phyloP scores from a whole-genome alignment of 2,329 filamentous ascomycete species.

The Chaetomiaceae sp. region DNA sequence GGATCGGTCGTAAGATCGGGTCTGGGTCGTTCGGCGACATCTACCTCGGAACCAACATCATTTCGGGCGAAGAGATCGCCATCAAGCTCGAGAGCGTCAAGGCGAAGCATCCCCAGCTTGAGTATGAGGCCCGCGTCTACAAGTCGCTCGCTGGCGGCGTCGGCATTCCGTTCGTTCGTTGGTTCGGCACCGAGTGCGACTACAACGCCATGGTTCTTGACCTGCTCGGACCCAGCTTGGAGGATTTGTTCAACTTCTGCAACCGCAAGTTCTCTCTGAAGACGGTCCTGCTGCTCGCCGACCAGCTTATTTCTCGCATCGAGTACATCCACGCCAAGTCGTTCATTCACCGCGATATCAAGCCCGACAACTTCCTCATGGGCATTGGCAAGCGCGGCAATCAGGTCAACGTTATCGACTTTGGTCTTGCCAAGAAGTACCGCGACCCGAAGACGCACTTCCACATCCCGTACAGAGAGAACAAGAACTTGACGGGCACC shows the following conservation, averaged over 20 bases:
- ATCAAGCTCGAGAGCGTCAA: constrained; percentile 99
- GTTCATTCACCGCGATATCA: constrained; percentile 99
- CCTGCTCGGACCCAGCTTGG: constrained; percentile 87
- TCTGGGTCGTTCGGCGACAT: constrained; percentile 98
- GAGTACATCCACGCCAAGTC: constrained; percentile 99
- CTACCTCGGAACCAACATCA: constrained; percentile 98
- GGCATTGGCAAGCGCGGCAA: constrained; percentile 98
- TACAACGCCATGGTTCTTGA: constrained; percentile 99
- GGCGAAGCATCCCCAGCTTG: constrained; percentile 97
- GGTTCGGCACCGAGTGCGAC: constrained; percentile 99
- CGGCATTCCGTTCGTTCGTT: constrained; percentile 96
- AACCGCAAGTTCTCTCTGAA: constrained; percentile 99
- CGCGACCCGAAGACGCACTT: constrained; percentile 99
- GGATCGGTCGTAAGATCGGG: constrained; percentile 98
- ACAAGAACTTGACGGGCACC: constrained; percentile 99
- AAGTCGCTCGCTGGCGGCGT: constrained; percentile 90
- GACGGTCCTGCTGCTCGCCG: constrained; percentile 92
- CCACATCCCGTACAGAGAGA: constrained; percentile 99
- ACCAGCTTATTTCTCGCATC: constrained; percentile 97
- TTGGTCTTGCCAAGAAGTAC: constrained; percentile 99
- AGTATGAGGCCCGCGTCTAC: constrained; percentile 96
- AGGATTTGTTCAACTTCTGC: constrained; percentile 99
- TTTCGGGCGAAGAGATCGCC: constrained; percentile 97
- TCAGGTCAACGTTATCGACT: constrained; percentile 99
- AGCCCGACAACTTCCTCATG: constrained; percentile 99